These are phyloP conservation scores for Osmanthus fragrans DNA, from an alignment of 257 asterid species.

Conservation along the genomic window DNA sequence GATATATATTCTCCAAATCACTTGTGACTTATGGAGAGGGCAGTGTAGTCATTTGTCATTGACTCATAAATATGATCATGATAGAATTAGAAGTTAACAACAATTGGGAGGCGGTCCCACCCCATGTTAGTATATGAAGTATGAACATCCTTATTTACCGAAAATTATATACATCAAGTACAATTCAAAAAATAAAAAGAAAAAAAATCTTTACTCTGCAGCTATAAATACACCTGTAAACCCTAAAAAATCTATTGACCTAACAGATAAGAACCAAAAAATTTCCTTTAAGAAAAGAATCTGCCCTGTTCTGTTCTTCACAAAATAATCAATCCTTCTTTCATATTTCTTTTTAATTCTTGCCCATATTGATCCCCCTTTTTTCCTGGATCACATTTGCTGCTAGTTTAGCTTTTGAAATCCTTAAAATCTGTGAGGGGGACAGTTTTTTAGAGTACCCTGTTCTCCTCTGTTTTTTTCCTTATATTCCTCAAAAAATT, in stretches of 20 bases:
- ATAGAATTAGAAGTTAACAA: neutral
- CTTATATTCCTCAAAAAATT: neutral
- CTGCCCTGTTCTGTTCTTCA: neutral
- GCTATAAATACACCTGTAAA: slow-evolving; percentile 35
- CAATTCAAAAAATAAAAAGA: neutral
- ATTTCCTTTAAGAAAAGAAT: too few species aligned
- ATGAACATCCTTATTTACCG: too few species aligned
- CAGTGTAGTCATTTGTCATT: slow-evolving; percentile 18
- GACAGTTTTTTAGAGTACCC: slow-evolving; percentile 24
- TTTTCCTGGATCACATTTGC: slow-evolving; percentile 8
- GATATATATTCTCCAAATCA: too few species aligned
- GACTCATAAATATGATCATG: slow-evolving; percentile 35
- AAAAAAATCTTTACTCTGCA: neutral
- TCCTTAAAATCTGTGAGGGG: neutral
- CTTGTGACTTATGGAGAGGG: too few species aligned
- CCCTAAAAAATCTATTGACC: slow-evolving; percentile 19
- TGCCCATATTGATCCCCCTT: neutral
- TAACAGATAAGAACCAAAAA: slow-evolving; percentile 8
- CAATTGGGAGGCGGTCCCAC: too few species aligned
- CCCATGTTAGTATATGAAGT: too few species aligned
- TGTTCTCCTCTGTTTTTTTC: slow-evolving; percentile 19
- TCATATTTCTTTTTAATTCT: neutral
- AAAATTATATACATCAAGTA: too few species aligned
- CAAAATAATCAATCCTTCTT: neutral
- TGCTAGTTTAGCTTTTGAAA: neutral